Base-by-base conservation (phyloP, 495 filamentous ascomycete species). In the Tuber calosporum region DNA sequence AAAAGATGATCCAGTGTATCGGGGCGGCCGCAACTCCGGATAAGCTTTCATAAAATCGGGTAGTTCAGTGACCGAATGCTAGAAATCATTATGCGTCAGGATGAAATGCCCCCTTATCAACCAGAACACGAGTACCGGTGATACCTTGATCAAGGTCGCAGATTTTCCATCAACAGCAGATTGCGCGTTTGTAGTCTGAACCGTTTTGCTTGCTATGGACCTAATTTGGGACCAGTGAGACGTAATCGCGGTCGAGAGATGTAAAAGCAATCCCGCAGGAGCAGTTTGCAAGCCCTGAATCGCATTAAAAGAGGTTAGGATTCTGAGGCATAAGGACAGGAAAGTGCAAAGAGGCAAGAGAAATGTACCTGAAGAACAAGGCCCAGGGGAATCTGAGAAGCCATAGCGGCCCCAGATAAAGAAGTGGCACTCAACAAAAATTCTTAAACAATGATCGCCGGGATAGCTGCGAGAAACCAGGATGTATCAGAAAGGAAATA, bases 351-450 rank as follows among this genome's bases (percentile, higher is more conserved):
- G 62, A 68, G 34, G 58, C 53, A 71, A 69, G 74, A 69, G 26
- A 34, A 30, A 40, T 36, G 53, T 73, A 78, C 76, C 76, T 78
- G 76, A 40, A 77, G 70, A 68, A 66, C 70, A 77, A 78, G 68
- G 71, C 76, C 76, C 34, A 74, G 58, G 68, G 72, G 76, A 43
- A 73, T 66, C 77, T 68, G 76, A 77, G 74, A 77, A 73, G 75
- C 76, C 76, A 78, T 78, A 71, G 69, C 68, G 76, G 71, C 76
- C 76, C 73, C 76, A 68, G 75, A 69, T 48, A 77, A 53, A 69
- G 73, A 39, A 62, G 53, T 34, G 30, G 26, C 53, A 17, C 53
- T 7, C 26, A 34, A 19, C 53, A 62, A 34, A 58, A 34, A 26
- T 7, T 34, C 26, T 26, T 62, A 19, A 62, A 62, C 53, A 17